phyloP scores from a whole-genome alignment of 1,284 basidiomycete genomes.

The Termitomyces sp. region DNA sequence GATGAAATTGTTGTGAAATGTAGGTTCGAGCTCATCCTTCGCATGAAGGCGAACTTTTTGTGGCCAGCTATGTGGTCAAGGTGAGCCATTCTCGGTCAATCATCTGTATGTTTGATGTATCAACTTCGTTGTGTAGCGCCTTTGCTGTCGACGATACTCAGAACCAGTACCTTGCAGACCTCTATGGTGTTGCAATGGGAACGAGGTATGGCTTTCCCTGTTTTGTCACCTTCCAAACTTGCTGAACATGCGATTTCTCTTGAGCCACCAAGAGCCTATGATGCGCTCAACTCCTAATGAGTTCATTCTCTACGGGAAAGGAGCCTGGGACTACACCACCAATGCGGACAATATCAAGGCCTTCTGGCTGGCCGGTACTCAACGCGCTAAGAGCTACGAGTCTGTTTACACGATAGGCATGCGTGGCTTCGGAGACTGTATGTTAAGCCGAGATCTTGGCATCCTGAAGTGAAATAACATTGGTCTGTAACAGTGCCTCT shows the following conservation, averaged over 20 bases:
- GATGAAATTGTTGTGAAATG: neutral
- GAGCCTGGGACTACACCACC: constrained; percentile 57
- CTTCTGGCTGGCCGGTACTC: constrained; percentile 56
- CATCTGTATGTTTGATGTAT: neutral
- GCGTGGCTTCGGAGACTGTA: constrained; percentile 58
- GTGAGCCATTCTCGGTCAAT: constrained; percentile 17
- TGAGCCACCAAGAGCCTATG: constrained; percentile 63
- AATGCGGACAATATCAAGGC: constrained; percentile 51
- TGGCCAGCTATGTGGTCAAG: constrained; percentile 56
- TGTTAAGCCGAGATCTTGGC: constrained; percentile 16
- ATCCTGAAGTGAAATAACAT: neutral
- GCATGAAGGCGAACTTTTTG: constrained; percentile 66
- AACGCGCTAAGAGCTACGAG: constrained; percentile 54
- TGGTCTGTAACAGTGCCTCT: constrained; percentile 41
- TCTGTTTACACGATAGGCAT: constrained; percentile 62
- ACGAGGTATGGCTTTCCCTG: constrained; percentile 37
- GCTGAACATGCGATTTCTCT: neutral
- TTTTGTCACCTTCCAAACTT: neutral
- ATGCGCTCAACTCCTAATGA: constrained; percentile 60
- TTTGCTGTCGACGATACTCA: constrained; percentile 63
- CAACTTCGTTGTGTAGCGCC: constrained; percentile 35
- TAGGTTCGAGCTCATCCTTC: constrained; percentile 63
- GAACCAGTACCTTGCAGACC: constrained; percentile 62
- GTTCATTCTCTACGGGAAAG: constrained; percentile 50
- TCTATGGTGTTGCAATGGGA: constrained; percentile 68